Conservation (phyloP, 441 rosid species). For the Raphanus hybrid region DNA sequence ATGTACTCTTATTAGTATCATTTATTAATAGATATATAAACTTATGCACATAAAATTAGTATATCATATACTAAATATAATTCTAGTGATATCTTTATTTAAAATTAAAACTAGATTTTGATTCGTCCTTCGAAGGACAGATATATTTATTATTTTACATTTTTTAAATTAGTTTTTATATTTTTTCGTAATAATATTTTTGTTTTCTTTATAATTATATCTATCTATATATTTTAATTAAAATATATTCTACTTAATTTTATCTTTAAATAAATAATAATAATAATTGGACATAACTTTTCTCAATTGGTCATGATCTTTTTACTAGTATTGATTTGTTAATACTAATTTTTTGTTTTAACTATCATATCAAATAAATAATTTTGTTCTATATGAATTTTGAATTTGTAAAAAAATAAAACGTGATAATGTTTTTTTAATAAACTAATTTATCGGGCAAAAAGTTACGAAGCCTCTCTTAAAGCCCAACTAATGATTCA, state of each 20-base stretch:
- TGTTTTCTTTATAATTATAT: too few relatives aligned
- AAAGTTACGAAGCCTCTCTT: background rate
- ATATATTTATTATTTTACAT: too few relatives aligned
- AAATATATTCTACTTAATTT: too few relatives aligned
- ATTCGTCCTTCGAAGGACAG: too few relatives aligned
- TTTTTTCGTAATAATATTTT: too few relatives aligned
- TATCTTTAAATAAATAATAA: too few relatives aligned
- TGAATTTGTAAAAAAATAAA: background rate
- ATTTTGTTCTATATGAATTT: background rate
- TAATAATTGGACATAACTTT: too few relatives aligned
- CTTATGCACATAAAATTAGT: background rate
- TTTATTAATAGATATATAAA: background rate
- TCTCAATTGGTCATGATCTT: too few relatives aligned
- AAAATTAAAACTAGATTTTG: too few relatives aligned
- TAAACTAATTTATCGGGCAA: background rate
- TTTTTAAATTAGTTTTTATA: too few relatives aligned
- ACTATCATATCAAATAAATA: background rate
- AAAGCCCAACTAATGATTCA: background rate
- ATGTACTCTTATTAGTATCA: background rate
- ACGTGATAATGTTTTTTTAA: background rate
- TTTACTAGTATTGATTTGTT: too few relatives aligned
- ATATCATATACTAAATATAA: background rate
- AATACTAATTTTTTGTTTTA: background rate
- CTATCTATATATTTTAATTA: too few relatives aligned
- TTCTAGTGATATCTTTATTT: background rate